Evolutionary conservation across 345 rosid species (phyloP).

Genomic region (Bruguiera gymnorhiza): DNA sequence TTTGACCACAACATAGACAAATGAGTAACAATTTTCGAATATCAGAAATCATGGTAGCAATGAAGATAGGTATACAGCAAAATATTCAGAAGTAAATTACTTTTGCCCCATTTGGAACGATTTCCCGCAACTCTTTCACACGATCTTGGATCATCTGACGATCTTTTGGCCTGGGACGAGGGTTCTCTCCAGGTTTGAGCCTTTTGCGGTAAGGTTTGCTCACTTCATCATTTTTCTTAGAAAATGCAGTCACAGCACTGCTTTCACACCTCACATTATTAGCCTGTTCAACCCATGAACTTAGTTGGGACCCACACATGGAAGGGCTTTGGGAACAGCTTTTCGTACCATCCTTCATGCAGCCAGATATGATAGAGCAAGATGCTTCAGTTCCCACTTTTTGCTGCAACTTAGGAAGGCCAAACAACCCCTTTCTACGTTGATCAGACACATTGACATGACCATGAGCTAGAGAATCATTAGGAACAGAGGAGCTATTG

Average conservation of each 20-base stretch:
- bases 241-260: constrained; percentile 57
- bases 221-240: constrained; percentile 63
- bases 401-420: constrained; percentile 34
- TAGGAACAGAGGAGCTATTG: constrained; percentile 54
- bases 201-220: constrained; percentile 75
- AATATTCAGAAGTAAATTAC: constrained; percentile 39
- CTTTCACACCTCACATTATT: constrained; percentile 46
- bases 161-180: constrained; percentile 97
- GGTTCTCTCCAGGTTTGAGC: constrained; percentile 88
- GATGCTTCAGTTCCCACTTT: constrained; percentile 41
- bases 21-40: constrained; percentile 12
- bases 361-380: constrained; percentile 39
- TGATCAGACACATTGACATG: constrained; percentile 35
- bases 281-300: constrained; percentile 81
- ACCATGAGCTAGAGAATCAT: constrained; percentile 35
- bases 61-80: neutral
- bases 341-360: constrained; percentile 42
- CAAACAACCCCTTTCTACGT: constrained; percentile 32
- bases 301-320: constrained; percentile 67
- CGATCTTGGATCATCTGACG: constrained; percentile 99
- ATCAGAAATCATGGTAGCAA: neutral
- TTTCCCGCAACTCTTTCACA: constrained; percentile 94
- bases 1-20: constrained; percentile 23
- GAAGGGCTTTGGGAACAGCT: constrained; percentile 51
- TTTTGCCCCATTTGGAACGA: constrained; percentile 90